These are phyloP conservation scores for Penicillium simplicissimum DNA, from an alignment of 495 filamentous ascomycete species.

Conservation along the genomic window DNA sequence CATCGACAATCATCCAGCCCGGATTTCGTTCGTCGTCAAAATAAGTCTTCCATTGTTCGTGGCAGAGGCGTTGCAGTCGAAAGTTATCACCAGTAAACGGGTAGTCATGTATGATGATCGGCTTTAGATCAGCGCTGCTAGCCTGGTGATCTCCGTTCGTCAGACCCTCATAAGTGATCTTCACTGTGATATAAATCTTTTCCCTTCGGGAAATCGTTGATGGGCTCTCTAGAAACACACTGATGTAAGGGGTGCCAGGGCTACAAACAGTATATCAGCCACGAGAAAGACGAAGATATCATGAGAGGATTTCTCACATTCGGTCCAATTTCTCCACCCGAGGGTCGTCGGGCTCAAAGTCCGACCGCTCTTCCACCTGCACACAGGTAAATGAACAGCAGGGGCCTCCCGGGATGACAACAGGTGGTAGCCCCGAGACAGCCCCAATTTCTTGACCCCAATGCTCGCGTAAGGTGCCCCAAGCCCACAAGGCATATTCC, in stretches of 20 bases:
- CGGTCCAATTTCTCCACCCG: neutral
- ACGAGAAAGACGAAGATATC: neutral
- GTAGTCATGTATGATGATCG: neutral
- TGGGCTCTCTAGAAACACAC: neutral
- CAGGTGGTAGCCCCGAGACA: neutral
- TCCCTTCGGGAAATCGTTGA: neutral
- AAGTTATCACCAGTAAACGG: neutral
- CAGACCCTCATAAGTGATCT: neutral
- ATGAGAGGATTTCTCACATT: neutral
- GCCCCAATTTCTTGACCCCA: conserved; percentile 7
- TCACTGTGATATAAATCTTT: neutral
- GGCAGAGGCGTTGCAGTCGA: neutral
- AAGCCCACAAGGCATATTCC: conserved; percentile 16
- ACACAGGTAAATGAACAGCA: neutral
- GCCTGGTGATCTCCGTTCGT: neutral
- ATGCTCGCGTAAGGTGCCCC: conserved; percentile 13
- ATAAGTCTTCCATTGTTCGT: neutral
- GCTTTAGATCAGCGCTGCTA: neutral
- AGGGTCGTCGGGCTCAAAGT: neutral
- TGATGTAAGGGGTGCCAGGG: neutral
- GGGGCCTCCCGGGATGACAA: neutral
- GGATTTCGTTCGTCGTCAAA: neutral
- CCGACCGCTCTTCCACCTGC: neutral
- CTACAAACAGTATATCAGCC: neutral
- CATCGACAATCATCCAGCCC: neutral